These are phyloP conservation scores for Neoboletus brunneissimus DNA, from an alignment of 768 basidiomycete genomes.

Conservation along the genomic window DNA sequence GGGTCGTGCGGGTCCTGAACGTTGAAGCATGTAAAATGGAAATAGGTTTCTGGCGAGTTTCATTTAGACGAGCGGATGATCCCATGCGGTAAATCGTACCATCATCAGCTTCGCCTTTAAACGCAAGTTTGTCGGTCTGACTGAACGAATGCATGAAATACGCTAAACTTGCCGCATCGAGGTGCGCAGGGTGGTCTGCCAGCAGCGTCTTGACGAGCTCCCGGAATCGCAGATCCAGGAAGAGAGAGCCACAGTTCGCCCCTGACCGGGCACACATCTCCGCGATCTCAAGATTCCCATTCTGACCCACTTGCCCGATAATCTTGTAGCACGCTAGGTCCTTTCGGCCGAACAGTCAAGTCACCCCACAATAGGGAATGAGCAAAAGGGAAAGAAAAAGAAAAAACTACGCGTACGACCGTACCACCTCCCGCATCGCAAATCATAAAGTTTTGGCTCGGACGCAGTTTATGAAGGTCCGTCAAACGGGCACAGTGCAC, in stretches of 20 bases:
- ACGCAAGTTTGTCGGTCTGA: slow-evolving; percentile 83
- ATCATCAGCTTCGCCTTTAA: slow-evolving; percentile 71
- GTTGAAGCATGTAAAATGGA: slow-evolving; percentile 90
- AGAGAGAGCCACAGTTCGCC: slow-evolving; percentile 83
- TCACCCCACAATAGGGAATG: slow-evolving; percentile 1
- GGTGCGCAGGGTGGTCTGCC: slow-evolving; percentile 80
- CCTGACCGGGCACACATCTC: slow-evolving; percentile 88
- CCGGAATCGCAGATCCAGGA: slow-evolving; percentile 83
- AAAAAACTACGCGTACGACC: slow-evolving; percentile 42
- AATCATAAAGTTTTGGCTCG: slow-evolving; percentile 87
- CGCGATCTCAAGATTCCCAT: slow-evolving; percentile 83
- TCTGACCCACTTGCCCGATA: slow-evolving; percentile 72
- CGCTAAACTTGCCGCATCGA: slow-evolving; percentile 76
- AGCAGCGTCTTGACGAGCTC: slow-evolving; percentile 77
- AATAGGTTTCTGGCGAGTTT: slow-evolving; percentile 60
- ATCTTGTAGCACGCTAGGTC: slow-evolving; percentile 67
- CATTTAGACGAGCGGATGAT: slow-evolving; percentile 9
- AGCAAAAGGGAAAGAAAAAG: neutral
- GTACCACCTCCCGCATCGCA: slow-evolving; percentile 89
- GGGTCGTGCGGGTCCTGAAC: slow-evolving; percentile 80
- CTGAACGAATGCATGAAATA: slow-evolving; percentile 90
- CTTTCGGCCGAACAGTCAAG: slow-evolving; percentile 16
- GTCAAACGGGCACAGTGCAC: slow-evolving; percentile 85
- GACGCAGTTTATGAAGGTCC: slow-evolving; percentile 71
- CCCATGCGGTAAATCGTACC: slow-evolving; percentile 40